Evolutionary conservation across 257 asterid genomes (phyloP).

Genomic region (Marsdenia floribunda): DNA sequence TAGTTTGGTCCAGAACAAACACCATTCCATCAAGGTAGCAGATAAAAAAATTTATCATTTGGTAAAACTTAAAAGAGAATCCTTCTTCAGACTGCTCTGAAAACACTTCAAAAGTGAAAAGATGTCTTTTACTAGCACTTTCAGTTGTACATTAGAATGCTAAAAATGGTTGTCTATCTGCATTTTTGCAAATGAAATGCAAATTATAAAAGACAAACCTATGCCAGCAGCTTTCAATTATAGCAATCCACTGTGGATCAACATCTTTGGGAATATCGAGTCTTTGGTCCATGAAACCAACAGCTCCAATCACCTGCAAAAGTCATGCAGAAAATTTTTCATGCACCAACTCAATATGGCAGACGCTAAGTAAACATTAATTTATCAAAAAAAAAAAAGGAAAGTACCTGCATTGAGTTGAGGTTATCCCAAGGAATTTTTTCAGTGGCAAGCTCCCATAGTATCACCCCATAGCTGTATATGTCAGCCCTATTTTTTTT

Average conservation of each 20-base stretch:
- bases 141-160: neutral
- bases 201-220: constrained; percentile 38
- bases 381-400: neutral
- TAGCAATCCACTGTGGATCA: constrained; percentile 70
- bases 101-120: neutral
- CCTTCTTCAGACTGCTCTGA: neutral
- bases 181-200: neutral
- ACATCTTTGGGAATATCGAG: constrained; percentile 73
- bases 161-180: neutral
- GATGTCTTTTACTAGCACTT: neutral
- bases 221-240: constrained; percentile 89
- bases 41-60: neutral
- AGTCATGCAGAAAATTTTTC: constrained; percentile 7
- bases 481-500: constrained; percentile 65
- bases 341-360: neutral
- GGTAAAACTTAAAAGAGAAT: neutral
- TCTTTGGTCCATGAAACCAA: constrained; percentile 94
- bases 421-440: constrained; percentile 94
- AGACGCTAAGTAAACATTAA: neutral
- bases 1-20: neutral
- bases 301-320: constrained; percentile 87
- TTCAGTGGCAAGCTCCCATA: constrained; percentile 91
- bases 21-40: too few species aligned
- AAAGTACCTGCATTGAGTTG: constrained; percentile 82
- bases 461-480: constrained; percentile 83